A percentile compares a stretch with the other conserved stretches of the same genome.
Evolutionary conservation across 2,329 filamentous ascomycete species (phyloP).

Genomic region (Beauveria rudraprayagi): DNA sequence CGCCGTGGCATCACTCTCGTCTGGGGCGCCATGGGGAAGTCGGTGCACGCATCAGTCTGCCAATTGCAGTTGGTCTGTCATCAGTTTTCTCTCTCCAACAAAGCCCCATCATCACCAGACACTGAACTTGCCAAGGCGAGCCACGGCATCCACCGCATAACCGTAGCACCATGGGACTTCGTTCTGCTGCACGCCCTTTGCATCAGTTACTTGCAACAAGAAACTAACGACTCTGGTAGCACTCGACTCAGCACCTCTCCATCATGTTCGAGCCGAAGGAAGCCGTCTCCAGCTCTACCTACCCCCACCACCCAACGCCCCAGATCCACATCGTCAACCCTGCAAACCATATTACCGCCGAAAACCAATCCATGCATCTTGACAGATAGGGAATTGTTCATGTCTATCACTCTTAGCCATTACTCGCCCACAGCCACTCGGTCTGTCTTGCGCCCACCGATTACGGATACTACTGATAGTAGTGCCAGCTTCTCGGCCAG

Average conservation of each 20-base stretch:
- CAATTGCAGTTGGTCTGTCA: neutral
- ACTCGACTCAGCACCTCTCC: too few species aligned
- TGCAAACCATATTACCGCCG: conserved; percentile 14
- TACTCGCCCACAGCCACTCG: too few species aligned
- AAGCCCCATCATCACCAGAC: neutral
- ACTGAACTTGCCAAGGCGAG: neutral
- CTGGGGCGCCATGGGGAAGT: conserved; percentile 2
- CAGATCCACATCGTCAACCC: conserved; percentile 1
- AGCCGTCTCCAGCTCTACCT: neutral
- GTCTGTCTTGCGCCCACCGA: neutral
- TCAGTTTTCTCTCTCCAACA: neutral
- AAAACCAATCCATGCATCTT: neutral
- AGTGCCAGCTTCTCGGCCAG: neutral
- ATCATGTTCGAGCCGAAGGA: neutral
- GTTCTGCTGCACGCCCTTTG: too few species aligned
- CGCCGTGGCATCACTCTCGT: conserved; percentile 3
- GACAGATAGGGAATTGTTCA: neutral
- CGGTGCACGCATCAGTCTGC: neutral
- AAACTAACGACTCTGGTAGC: too few species aligned
- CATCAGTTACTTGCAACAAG: too few species aligned
- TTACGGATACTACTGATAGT: neutral
- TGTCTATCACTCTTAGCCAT: neutral
- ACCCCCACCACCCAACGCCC: conserved; percentile 3
- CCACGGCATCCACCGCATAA: too few species aligned
- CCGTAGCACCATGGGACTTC: too few species aligned